These are phyloP conservation scores for Eimeria tenella DNA, from an alignment of 169 alveolate species.

Conservation along the genomic window DNA sequence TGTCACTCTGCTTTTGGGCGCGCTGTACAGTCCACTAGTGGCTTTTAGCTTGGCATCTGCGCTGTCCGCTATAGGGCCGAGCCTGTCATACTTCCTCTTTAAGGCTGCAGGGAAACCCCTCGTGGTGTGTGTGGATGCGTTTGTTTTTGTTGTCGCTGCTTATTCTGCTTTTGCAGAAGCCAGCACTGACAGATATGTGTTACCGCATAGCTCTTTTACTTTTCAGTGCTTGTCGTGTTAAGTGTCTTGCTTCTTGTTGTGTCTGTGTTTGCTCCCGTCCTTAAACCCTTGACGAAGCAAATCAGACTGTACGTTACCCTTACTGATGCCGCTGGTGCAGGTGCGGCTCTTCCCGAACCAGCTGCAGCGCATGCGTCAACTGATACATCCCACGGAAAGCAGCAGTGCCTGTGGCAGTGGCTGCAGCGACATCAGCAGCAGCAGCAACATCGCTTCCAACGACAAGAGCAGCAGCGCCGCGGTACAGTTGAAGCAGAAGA, in stretches of 20 bases:
- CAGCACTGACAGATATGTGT: too few relatives aligned
- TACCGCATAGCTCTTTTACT: too few relatives aligned
- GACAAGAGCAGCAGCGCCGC: constrained; percentile 1
- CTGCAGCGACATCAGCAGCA: not conserved
- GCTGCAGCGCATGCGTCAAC: constrained; percentile 27
- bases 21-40: constrained; percentile 26
- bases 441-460: not conserved
- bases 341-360: constrained; percentile 48
- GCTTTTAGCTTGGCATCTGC: constrained; percentile 42
- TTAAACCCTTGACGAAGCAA: too few relatives aligned
- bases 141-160: not conserved
- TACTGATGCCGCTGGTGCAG: constrained; percentile 25
- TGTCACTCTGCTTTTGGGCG: constrained; percentile 68
- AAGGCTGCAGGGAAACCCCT: constrained; percentile 63
- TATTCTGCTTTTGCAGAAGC: not conserved
- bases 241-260: too few relatives aligned
- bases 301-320: not conserved
- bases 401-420: not conserved
- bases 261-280: too few relatives aligned
- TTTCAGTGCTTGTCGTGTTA: too few relatives aligned
- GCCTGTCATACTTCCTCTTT: constrained; percentile 48
- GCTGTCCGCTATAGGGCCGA: constrained; percentile 72
- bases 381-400: constrained; percentile 17
- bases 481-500: not conserved
- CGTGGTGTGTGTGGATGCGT: constrained; percentile 49